phyloP scores from a whole-genome alignment of 2,329 filamentous ascomycete genomes.

The Cytospora mali region DNA sequence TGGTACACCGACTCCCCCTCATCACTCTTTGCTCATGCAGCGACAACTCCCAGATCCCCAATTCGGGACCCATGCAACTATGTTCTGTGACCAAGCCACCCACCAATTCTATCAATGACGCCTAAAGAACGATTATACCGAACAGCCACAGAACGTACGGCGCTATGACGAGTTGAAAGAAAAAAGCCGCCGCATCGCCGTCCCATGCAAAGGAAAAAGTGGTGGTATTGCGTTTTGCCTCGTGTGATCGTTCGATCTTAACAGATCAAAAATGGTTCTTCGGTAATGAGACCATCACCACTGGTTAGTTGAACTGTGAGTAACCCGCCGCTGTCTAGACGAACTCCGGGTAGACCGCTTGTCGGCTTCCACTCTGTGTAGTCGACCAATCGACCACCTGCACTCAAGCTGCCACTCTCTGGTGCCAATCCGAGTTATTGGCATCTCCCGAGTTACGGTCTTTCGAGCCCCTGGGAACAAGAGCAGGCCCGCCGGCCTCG shows the following conservation, averaged over 20 bases:
- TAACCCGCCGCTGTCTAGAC: neutral
- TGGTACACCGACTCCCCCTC: constrained; percentile 15
- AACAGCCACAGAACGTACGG: constrained; percentile 1
- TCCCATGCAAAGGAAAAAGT: neutral
- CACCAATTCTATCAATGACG: constrained; percentile 24
- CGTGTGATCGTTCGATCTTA: neutral
- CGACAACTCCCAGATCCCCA: constrained; percentile 14
- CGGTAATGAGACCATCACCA: neutral
- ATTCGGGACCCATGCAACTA: constrained; percentile 22
- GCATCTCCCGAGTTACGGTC: neutral
- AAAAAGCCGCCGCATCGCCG: constrained; percentile 9
- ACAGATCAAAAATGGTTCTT: neutral
- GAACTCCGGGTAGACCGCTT: neutral
- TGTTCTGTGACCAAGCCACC: constrained; percentile 24
- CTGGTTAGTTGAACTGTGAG: neutral
- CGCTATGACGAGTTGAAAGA: constrained; percentile 1
- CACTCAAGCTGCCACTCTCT: neutral
- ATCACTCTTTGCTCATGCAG: constrained; percentile 23
- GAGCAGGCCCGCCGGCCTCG: neutral
- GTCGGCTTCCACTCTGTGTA: neutral
- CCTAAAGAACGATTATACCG: constrained; percentile 19
- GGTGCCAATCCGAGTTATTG: neutral
- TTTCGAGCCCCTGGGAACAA: neutral
- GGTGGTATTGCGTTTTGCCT: constrained; percentile 5
- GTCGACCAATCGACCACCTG: neutral